A percentile compares a stretch with the other conserved stretches of the same genome.
These are phyloP conservation scores for Cercophora newfieldiana DNA, from an alignment of 495 filamentous ascomycete species.

Conservation along the genomic window DNA sequence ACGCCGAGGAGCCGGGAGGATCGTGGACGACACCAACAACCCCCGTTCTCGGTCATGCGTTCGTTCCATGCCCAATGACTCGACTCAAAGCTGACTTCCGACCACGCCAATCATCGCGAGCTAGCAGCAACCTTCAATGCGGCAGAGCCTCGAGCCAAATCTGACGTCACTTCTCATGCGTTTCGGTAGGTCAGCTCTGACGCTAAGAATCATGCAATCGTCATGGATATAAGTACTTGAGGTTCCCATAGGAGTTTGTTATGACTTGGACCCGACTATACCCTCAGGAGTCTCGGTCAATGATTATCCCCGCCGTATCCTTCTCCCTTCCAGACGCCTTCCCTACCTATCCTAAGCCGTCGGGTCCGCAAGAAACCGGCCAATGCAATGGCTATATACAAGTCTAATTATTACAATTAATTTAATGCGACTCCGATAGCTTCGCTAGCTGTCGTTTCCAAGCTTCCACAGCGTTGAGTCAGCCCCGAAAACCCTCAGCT, in stretches of 20 bases:
- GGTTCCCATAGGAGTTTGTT: neutral
- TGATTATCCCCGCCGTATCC: neutral
- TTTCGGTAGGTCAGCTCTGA: neutral
- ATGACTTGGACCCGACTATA: neutral
- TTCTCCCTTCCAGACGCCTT: neutral
- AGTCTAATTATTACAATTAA: conserved; percentile 30
- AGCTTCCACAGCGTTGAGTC: neutral
- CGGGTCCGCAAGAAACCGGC: neutral
- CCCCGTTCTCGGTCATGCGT: no score
- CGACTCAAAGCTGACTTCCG: neutral
- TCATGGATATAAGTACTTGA: neutral
- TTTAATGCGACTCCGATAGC: conserved; percentile 10
- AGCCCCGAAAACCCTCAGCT: neutral
- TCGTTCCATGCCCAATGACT: neutral
- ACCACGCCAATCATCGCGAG: neutral
- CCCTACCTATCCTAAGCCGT: neutral
- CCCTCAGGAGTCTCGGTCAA: neutral
- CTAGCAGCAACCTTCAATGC: neutral
- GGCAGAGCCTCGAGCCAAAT: conserved; percentile 12
- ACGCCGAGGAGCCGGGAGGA: neutral
- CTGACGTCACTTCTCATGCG: conserved; percentile 1
- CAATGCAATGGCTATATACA: conserved; percentile 21
- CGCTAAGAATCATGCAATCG: neutral
- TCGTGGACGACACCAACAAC: neutral
- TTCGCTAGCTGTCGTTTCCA: conserved; percentile 6